These are phyloP conservation scores for Coffea eugenioides DNA, from an alignment of 257 asterid genomes.

Conservation along the genomic window DNA sequence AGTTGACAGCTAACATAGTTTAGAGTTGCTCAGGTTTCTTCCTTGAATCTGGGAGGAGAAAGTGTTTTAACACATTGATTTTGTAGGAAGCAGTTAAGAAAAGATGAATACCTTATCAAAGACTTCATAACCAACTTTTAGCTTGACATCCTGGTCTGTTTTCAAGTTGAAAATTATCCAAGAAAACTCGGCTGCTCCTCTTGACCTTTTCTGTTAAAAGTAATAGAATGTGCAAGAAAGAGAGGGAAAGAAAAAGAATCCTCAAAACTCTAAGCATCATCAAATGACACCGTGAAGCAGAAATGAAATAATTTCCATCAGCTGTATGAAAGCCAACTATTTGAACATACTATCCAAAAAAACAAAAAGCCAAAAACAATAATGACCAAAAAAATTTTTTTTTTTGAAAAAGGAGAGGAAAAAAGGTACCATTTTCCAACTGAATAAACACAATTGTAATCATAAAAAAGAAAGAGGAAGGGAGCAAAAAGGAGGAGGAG, in stretches of 20 bases:
- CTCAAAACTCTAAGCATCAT: no score
- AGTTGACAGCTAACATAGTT: not conserved
- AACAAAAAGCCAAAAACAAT: no score
- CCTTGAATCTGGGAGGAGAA: not conserved
- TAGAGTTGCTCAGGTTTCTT: not conserved
- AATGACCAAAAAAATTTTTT: no score
- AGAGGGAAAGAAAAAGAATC: not conserved
- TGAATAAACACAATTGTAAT: no score
- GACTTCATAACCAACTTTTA: conserved; percentile 77
- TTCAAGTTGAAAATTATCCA: conserved; percentile 61
- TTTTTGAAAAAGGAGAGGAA: no score
- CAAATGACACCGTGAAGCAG: no score
- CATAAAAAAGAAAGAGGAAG: not conserved
- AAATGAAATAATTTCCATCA: no score
- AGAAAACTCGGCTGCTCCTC: conserved; percentile 75
- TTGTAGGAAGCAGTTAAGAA: not conserved
- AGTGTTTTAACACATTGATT: not conserved
- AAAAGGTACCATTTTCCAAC: no score
- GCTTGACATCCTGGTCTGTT: conserved; percentile 70
- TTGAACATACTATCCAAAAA: no score
- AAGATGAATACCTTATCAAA: conserved; percentile 54
- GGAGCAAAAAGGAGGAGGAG: not conserved
- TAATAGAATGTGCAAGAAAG: not conserved
- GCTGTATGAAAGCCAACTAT: no score
- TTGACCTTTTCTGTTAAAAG: conserved; percentile 46